Conservation (phyloP, 225 moss, liverwort and hornwort species). For the Rhytidiadelphus loreus region DNA sequence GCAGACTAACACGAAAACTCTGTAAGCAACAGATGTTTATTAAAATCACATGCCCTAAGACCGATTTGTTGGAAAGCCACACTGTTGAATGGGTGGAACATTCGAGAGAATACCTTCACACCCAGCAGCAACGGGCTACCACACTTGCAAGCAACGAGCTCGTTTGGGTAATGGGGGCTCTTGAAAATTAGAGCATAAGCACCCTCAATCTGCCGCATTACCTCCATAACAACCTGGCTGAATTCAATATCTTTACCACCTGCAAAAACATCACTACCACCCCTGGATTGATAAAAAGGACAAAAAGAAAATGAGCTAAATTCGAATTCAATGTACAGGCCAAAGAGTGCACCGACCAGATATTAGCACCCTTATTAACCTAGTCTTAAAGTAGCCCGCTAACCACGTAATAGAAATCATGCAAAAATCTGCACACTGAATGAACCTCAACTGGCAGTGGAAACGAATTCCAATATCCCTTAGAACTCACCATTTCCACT, state of each 20-base stretch:
- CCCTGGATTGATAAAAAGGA: not conserved
- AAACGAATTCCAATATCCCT: not conserved
- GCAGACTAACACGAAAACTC: not conserved
- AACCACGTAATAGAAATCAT: not conserved
- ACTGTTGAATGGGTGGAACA: not conserved
- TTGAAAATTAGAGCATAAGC: constrained; percentile 98
- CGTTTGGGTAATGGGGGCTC: constrained; percentile 91
- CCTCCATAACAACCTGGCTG: constrained; percentile 95
- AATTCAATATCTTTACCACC: constrained; percentile 57
- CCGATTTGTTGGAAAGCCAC: not conserved
- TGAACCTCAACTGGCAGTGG: not conserved
- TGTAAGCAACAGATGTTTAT: not conserved
- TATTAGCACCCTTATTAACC: not conserved
- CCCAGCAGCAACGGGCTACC: constrained; percentile 93
- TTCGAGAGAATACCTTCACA: constrained; percentile 53
- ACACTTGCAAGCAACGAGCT: constrained; percentile 97
- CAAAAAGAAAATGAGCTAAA: not conserved
- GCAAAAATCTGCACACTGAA: not conserved
- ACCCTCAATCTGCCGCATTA: constrained; percentile 96
- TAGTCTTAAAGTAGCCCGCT: not conserved
- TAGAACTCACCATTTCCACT: constrained; percentile 21
- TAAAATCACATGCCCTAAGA: not conserved
- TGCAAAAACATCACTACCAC: constrained; percentile 22
- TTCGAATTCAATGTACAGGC: not conserved
- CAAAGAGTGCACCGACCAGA: not conserved